A percentile compares a stretch with the other conserved stretches of the same genome.
These are phyloP conservation scores for sunflower (Helianthus annuus) DNA, from an alignment of 129 eudicot genomes.

Conservation along the genomic window DNA sequence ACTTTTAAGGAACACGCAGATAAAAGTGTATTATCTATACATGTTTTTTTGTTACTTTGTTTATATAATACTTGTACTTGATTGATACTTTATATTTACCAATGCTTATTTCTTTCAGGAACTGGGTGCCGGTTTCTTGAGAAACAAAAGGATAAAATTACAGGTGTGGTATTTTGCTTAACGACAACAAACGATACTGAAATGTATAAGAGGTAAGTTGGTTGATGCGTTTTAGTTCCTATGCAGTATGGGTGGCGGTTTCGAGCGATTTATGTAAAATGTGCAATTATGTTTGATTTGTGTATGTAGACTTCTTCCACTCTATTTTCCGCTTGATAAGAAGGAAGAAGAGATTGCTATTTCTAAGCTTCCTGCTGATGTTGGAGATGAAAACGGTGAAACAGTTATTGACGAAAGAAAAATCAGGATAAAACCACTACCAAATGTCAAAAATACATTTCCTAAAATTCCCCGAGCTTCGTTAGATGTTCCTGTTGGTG, in stretches of 20 bases:
- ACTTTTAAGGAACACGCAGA: too few species aligned
- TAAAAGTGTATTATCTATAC: too few species aligned
- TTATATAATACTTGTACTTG: conserved; percentile 9
- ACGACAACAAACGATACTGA: conserved; percentile 81
- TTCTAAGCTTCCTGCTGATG: conserved; percentile 98
- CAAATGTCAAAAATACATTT: conserved; percentile 59
- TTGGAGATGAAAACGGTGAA: conserved; percentile 99
- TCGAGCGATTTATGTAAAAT: not conserved
- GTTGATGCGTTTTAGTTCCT: not conserved
- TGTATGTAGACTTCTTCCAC: conserved; percentile 78
- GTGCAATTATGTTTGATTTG: conserved; percentile 11
- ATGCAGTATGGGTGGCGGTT: not conserved
- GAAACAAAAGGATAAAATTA: conserved; percentile 87
- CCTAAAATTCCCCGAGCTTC: conserved; percentile 62
- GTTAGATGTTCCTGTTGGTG: conserved; percentile 68
- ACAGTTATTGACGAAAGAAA: conserved; percentile 92
- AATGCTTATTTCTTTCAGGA: conserved; percentile 47
- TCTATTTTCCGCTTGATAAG: conserved; percentile 95
- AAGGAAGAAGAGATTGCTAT: conserved; percentile 86
- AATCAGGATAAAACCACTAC: conserved; percentile 92
- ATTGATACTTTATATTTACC: conserved; percentile 14
- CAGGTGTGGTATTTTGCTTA: conserved; percentile 85
- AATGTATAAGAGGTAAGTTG: conserved; percentile 82
- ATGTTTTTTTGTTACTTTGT: not conserved
- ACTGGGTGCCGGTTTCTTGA: conserved; percentile 95